A percentile compares a stretch with the other conserved stretches of the same genome.
Conservation (phyloP, 352 stramenopile genomes). For the Albugo laibachii region DNA sequence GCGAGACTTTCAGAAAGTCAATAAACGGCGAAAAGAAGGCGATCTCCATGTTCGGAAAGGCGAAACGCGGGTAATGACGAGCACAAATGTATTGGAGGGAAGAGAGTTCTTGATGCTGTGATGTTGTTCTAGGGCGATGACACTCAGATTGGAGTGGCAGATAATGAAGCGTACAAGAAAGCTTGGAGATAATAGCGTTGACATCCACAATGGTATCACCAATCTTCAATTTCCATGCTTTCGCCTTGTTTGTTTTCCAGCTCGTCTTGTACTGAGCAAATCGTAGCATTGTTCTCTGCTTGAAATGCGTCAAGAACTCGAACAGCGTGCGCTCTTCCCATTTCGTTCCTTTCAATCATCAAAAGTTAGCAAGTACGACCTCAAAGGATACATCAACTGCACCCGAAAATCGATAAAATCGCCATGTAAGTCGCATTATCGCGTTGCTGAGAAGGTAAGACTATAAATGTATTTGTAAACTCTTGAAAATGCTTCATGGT, state of each 20-base stretch:
- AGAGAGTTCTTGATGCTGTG: neutral
- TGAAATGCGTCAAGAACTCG: neutral
- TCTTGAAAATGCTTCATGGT: slow-evolving; percentile 64
- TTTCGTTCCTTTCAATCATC: no score
- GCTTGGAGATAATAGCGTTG: slow-evolving; percentile 40
- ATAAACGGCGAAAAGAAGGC: slow-evolving; percentile 40
- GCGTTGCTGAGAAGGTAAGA: slow-evolving; percentile 21
- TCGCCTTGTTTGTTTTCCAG: no score
- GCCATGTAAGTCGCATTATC: neutral
- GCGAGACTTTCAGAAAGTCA: slow-evolving; percentile 55
- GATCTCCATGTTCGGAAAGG: slow-evolving; percentile 38
- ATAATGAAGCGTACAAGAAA: slow-evolving; percentile 63
- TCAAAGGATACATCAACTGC: slow-evolving; percentile 51
- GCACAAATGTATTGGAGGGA: neutral
- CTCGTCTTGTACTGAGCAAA: neutral
- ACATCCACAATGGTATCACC: neutral
- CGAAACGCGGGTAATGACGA: slow-evolving; percentile 13
- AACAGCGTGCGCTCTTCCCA: neutral
- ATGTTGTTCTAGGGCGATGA: slow-evolving; percentile 16
- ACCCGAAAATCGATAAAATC: slow-evolving; percentile 7
- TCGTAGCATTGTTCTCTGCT: neutral
- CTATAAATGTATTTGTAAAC: slow-evolving; percentile 57
- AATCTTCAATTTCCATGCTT: neutral
- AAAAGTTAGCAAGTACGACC: slow-evolving; percentile 17
- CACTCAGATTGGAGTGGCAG: slow-evolving; percentile 35